phyloP scores from a whole-genome alignment of 2,329 filamentous ascomycete genomes.

The Shiraia bambusicola region DNA sequence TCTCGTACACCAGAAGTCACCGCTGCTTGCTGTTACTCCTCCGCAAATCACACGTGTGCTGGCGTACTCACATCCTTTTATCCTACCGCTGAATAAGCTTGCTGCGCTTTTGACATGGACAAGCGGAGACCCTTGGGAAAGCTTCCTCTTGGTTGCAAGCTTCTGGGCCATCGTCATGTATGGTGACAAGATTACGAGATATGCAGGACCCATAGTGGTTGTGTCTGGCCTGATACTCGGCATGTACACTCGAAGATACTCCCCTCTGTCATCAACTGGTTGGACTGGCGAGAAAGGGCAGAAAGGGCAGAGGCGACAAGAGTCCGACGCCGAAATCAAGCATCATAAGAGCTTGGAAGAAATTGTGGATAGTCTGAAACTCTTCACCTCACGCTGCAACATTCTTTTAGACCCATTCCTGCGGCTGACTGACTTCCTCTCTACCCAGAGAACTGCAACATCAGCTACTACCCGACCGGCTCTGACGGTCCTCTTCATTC shows the following conservation, averaged over 20 bases:
- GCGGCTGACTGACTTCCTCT: slow-evolving; percentile 88
- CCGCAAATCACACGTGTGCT: slow-evolving; percentile 92
- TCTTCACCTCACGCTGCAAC: slow-evolving; percentile 89
- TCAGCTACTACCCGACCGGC: slow-evolving; percentile 89
- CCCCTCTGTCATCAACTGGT: slow-evolving; percentile 82
- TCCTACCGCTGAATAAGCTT: slow-evolving; percentile 83
- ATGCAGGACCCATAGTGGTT: slow-evolving; percentile 79
- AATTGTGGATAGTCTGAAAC: slow-evolving; percentile 89
- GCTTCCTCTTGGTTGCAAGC: slow-evolving; percentile 79
- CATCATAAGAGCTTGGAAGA: slow-evolving; percentile 96
- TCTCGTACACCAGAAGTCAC: slow-evolving; percentile 95
- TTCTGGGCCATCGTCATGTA: slow-evolving; percentile 91
- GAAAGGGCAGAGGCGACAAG: slow-evolving; percentile 54
- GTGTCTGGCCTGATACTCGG: slow-evolving; percentile 79
- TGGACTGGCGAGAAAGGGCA: slow-evolving; percentile 66
- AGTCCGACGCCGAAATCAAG: slow-evolving; percentile 64
- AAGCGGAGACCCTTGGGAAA: slow-evolving; percentile 91
- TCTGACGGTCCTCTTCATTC: slow-evolving; percentile 83
- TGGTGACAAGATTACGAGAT: slow-evolving; percentile 77
- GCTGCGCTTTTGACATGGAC: slow-evolving; percentile 91
- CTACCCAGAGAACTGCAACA: slow-evolving; percentile 84
- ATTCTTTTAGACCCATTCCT: slow-evolving; percentile 86
- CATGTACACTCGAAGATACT: slow-evolving; percentile 91
- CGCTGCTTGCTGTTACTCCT: slow-evolving; percentile 86
- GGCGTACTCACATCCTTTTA: slow-evolving; percentile 92